phyloP scores from a whole-genome alignment of 2,329 filamentous ascomycete species.

The Trichoderma brevicompactum region DNA sequence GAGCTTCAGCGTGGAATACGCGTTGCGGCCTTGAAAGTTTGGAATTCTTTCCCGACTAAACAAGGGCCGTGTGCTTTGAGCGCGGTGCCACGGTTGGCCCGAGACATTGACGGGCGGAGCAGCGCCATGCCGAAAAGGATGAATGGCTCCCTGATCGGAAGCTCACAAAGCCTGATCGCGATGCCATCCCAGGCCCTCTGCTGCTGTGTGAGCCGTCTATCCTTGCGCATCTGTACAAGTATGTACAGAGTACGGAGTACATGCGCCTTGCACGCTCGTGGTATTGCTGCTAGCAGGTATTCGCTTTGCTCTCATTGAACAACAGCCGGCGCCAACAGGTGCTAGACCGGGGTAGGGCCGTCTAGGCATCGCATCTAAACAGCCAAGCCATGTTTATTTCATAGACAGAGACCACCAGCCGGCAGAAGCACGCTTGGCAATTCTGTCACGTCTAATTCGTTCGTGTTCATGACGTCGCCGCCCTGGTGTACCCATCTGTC shows the following conservation, averaged over 20 bases:
- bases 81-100: constrained; percentile 16
- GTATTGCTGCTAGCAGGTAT: constrained; percentile 8
- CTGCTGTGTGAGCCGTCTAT: neutral
- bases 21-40: neutral
- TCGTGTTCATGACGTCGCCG: constrained; percentile 31
- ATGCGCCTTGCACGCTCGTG: neutral
- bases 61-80: neutral
- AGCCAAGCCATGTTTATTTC: constrained; percentile 18
- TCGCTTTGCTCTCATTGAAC: constrained; percentile 6
- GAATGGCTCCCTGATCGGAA: neutral
- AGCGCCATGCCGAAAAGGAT: constrained; percentile 1
- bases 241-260: no score
- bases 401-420: constrained; percentile 12
- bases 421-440: constrained; percentile 20
- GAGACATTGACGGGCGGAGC: constrained; percentile 22
- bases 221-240: neutral
- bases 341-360: constrained; percentile 16
- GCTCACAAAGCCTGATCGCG: neutral
- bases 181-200: neutral
- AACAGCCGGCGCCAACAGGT: constrained; percentile 15
- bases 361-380: constrained; percentile 17
- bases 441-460: constrained; percentile 7
- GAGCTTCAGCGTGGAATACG: neutral
- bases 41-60: neutral
- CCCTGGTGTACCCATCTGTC: constrained; percentile 21